phyloP scores from a whole-genome alignment of 495 filamentous ascomycete genomes.

The Penicillium daleae region DNA sequence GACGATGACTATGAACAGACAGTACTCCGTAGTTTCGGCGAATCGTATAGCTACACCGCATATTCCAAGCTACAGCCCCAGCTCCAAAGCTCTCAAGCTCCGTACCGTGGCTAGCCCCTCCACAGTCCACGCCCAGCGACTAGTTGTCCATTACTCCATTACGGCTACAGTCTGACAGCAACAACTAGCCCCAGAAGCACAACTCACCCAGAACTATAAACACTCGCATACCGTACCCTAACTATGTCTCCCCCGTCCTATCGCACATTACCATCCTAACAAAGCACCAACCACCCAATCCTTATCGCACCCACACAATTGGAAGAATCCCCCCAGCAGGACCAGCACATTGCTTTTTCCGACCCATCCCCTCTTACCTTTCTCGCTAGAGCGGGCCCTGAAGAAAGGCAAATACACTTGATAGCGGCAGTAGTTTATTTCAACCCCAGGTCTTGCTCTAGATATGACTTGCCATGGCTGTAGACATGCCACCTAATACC shows the following conservation, averaged over 20 bases:
- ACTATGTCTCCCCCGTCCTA: conserved; percentile 1
- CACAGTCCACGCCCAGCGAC: neutral
- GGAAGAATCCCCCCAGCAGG: neutral
- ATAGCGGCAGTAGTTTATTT: conserved; percentile 9
- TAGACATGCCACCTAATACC: too few species aligned
- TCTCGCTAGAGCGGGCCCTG: neutral
- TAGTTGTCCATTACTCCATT: too few species aligned
- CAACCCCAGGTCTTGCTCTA: neutral
- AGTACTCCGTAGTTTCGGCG: neutral
- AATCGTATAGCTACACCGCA: neutral
- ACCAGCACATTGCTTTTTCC: conserved; percentile 13
- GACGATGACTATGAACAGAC: too few species aligned
- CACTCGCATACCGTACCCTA: too few species aligned
- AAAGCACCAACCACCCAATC: neutral
- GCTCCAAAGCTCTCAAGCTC: neutral
- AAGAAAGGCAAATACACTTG: neutral
- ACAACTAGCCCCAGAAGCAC: neutral
- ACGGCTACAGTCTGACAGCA: too few species aligned
- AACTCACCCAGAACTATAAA: too few species aligned
- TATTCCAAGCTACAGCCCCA: neutral
- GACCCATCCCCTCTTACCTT: neutral
- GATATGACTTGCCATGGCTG: too few species aligned
- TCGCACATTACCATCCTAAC: neutral
- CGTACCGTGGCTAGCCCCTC: neutral
- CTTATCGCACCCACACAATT: conserved; percentile 9